Base-by-base conservation (phyloP, 805 yeast genomes). In the Candida easanensis region DNA sequence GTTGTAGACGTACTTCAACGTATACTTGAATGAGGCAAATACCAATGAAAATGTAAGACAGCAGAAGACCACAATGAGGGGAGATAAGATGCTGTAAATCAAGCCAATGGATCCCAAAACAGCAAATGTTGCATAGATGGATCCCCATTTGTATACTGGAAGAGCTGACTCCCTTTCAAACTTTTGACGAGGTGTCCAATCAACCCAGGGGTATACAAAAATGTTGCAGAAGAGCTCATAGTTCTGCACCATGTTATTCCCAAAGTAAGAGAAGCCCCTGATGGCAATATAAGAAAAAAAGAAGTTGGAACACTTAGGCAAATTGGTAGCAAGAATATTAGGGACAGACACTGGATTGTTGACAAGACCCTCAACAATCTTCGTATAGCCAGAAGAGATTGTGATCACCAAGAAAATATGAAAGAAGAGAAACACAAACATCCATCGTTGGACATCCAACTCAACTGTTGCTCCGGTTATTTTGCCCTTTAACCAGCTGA, bases 381-480 rank as follows among this genome's bases (percentile, higher is more conserved):
- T 79, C 2, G 84, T 75, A 4, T 86, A 62, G 21, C 96, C 90
- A 0, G 93, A 82, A 53, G 95, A 87, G 28, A 89, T 75, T 0
- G 96, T 84, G 2, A 89, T 88, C 20, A 89, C 91, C 35, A 90
- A 62, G 52, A 90, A 89, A 33, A 88, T 76, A 53, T 90, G 97
- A 39, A 89, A 79, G 58, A 86, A 88, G 38, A 84, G 66, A 56
- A 89, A 89, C 1, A 79, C 69, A 62, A 86, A 90, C 51, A 85
- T 74, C 87, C 93, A 85, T 36, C 71, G 68, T 51, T 88, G 96
- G 14, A 84, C 71, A 49, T 82, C 85, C n/a, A 77, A 41, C 56
- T 89, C 89, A 8, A 82, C 62, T 44, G 77, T 76, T 1, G 82
- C 71, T 0, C 82, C 80, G 0, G 90, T 80, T 31, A 78, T 65